Conservation (phyloP, 441 rosid genomes). For the Gossypium davidsonii region DNA sequence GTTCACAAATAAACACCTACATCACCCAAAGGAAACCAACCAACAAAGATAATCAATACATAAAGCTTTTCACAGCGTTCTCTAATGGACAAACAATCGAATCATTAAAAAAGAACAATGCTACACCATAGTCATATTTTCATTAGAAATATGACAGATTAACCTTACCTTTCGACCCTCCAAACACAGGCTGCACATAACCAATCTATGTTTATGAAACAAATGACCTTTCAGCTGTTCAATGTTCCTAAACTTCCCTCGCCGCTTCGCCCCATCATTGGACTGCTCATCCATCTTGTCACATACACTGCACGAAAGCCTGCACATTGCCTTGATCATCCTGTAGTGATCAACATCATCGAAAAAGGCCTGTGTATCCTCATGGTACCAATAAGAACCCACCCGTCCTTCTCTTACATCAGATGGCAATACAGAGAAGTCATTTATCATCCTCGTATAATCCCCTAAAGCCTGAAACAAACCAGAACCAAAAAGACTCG, state of each 20-base stretch:
- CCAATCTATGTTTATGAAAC: slow-evolving; percentile 65
- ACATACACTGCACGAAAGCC: slow-evolving; percentile 79
- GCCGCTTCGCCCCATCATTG: slow-evolving; percentile 53
- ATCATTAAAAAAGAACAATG: not conserved
- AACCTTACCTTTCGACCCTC: slow-evolving; percentile 85
- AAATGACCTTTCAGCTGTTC: slow-evolving; percentile 93
- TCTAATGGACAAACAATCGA: not conserved
- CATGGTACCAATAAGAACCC: slow-evolving; percentile 76
- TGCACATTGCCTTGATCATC: slow-evolving; percentile 97
- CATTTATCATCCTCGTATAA: slow-evolving; percentile 77
- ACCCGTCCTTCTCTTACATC: slow-evolving; percentile 73
- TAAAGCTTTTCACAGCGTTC: not conserved
- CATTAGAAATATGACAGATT: not conserved
- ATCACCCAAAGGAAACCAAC: slow-evolving; percentile 11
- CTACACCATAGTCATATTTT: not conserved
- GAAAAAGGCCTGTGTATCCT: slow-evolving; percentile 74
- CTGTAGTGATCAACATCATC: slow-evolving; percentile 87
- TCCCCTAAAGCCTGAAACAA: slow-evolving; percentile 77
- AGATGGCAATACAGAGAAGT: slow-evolving; percentile 68
- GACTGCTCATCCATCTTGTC: slow-evolving; percentile 63
- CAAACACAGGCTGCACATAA: slow-evolving; percentile 84
- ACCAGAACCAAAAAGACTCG: not conserved
- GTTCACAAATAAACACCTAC: slow-evolving; percentile 89
- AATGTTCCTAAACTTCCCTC: slow-evolving; percentile 58
- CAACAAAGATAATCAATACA: slow-evolving; percentile 2